These are phyloP conservation scores for Hydrangea macrophylla DNA, from an alignment of 148 eudicot species.

Conservation along the genomic window DNA sequence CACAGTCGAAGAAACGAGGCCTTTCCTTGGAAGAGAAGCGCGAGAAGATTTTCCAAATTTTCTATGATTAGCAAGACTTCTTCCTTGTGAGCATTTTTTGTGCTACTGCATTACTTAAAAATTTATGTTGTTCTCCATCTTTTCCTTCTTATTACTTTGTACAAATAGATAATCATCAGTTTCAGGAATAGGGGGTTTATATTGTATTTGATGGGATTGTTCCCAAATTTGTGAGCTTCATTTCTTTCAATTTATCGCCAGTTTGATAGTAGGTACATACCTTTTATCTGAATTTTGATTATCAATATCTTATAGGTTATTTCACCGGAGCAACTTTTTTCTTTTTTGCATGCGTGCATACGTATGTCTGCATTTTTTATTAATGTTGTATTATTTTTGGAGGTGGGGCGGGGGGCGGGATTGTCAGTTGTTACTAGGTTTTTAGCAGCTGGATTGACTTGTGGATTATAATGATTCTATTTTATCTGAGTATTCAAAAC, in stretches of 20 bases:
- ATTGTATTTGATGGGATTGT: not conserved
- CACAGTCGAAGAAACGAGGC: conserved; percentile 94
- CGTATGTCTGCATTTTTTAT: too few species aligned
- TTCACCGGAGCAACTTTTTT: not conserved
- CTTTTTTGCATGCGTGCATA: too few species aligned
- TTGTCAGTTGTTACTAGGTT: too few species aligned
- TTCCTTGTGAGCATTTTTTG: conserved; percentile 70
- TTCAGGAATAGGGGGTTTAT: not conserved
- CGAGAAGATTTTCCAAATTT: conserved; percentile 92
- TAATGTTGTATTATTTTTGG: too few species aligned
- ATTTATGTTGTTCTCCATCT: not conserved
- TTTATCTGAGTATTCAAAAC: too few species aligned
- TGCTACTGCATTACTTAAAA: not conserved
- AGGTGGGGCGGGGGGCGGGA: too few species aligned
- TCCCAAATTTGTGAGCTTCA: not conserved
- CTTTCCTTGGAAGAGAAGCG: conserved; percentile 96
- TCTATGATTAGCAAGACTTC: conserved; percentile 91
- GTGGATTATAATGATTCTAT: too few species aligned
- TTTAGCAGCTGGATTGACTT: too few species aligned
- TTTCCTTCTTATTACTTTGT: not conserved
- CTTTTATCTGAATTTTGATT: not conserved
- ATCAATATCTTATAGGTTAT: not conserved
- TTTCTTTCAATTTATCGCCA: not conserved
- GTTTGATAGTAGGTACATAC: not conserved
- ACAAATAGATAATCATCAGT: not conserved